Conservation (phyloP, 1,284 basidiomycete species). For the Ustilago sp. region DNA sequence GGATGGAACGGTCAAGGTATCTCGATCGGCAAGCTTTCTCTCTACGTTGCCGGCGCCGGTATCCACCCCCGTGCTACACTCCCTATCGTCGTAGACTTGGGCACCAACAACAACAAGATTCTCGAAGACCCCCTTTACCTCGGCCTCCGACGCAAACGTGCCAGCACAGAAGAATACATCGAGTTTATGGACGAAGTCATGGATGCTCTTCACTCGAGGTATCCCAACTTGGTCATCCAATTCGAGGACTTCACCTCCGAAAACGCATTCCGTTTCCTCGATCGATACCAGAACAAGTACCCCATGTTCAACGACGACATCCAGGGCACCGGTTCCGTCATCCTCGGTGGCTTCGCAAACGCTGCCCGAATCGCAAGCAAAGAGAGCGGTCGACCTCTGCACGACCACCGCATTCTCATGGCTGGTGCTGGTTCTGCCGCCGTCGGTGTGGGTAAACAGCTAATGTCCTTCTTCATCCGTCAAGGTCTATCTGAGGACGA, state of each 20-base stretch:
- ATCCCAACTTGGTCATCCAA: slow-evolving; percentile 84
- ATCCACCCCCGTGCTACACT: slow-evolving; percentile 86
- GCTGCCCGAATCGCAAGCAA: slow-evolving; percentile 82
- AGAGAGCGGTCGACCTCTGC: slow-evolving; percentile 78
- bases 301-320: slow-evolving; percentile 82
- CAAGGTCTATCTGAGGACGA: slow-evolving; percentile 64
- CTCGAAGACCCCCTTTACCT: slow-evolving; percentile 91
- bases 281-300: slow-evolving; percentile 65
- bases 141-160: slow-evolving; percentile 74
- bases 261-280: slow-evolving; percentile 67
- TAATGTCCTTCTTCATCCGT: slow-evolving; percentile 65
- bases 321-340: slow-evolving; percentile 76
- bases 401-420: slow-evolving; percentile 88
- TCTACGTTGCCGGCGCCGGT: slow-evolving; percentile 90
- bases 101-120: slow-evolving; percentile 85
- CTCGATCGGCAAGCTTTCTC: slow-evolving; percentile 88
- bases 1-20: slow-evolving; percentile 81
- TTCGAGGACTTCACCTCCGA: slow-evolving; percentile 76
- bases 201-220: slow-evolving; percentile 74
- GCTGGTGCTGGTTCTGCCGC: slow-evolving; percentile 89
- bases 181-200: slow-evolving; percentile 95
- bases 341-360: slow-evolving; percentile 89
- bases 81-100: slow-evolving; percentile 79
- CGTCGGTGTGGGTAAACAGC: slow-evolving; percentile 75
- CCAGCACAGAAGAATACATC: slow-evolving; percentile 66